phyloP scores from a whole-genome alignment of 2,329 filamentous ascomycete genomes.

The Fusarium bactridioides region DNA sequence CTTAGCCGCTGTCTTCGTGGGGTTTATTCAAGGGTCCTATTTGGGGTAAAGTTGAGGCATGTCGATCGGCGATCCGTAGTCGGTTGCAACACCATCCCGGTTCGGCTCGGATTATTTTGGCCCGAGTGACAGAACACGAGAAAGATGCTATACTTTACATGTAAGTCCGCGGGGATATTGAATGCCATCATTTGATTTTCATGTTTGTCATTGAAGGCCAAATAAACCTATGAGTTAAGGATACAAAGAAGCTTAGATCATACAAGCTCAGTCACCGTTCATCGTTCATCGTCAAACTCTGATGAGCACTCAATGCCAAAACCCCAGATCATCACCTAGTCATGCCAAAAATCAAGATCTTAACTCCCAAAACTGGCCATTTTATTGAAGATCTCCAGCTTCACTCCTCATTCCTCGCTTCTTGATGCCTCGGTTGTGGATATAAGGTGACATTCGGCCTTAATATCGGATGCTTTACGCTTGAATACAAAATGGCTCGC shows the following conservation, averaged over 20 bases:
- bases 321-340: neutral
- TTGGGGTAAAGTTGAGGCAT: neutral
- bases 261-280: neutral
- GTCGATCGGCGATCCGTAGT: neutral
- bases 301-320: neutral
- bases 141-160: neutral
- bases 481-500: neutral
- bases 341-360: neutral
- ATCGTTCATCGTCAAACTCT: neutral
- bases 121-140: neutral
- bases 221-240: fast-evolving
- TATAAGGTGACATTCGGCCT: neutral
- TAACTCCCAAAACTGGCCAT: neutral
- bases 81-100: neutral
- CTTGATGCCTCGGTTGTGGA: neutral
- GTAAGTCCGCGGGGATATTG: fast-evolving
- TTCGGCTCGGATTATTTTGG: neutral
- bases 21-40: neutral
- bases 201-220: neutral
- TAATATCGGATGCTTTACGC: neutral
- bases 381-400: neutral
- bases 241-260: neutral
- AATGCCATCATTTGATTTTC: neutral
- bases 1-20: neutral
- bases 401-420: neutral